Evolutionary conservation across 1,284 basidiomycete genomes (phyloP).

Genomic region (Cutaneotrichosporon cyanovorans): DNA sequence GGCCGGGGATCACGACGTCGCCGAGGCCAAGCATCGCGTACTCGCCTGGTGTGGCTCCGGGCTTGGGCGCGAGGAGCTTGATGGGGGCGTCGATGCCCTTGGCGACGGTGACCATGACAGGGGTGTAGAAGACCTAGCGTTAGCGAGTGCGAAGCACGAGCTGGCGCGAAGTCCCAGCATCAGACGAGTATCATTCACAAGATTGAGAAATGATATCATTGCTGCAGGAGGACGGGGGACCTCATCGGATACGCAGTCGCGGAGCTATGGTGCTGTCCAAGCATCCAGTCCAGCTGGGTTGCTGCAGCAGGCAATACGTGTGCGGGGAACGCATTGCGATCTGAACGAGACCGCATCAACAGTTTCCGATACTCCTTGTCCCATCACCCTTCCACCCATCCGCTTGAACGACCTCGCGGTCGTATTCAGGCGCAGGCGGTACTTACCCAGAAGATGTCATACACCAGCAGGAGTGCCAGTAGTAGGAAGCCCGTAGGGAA

Average conservation of each 20-base stretch:
- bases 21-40: constrained; percentile 90
- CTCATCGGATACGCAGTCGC: too few species aligned
- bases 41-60: constrained; percentile 48
- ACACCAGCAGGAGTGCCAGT: constrained; percentile 71
- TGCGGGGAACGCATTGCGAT: too few species aligned
- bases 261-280: too few species aligned
- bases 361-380: too few species aligned
- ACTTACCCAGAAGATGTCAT: constrained; percentile 67
- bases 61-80: constrained; percentile 77
- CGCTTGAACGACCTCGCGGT: too few species aligned
- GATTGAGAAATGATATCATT: constrained; percentile 38
- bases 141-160: neutral
- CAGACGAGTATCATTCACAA: constrained; percentile 29
- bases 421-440: too few species aligned
- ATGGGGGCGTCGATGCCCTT: constrained; percentile 89
- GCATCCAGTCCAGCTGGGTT: too few species aligned
- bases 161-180: too few species aligned
- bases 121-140: constrained; percentile 40
- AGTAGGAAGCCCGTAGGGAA: constrained; percentile 82
- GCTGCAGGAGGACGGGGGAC: too few species aligned
- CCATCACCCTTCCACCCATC: too few species aligned
- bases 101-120: constrained; percentile 79
- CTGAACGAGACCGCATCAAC: too few species aligned
- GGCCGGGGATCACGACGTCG: constrained; percentile 59
- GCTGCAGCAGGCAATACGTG: too few species aligned